phyloP scores from a whole-genome alignment of 2,329 filamentous ascomycete genomes.

The Colletotrichum tabaci region DNA sequence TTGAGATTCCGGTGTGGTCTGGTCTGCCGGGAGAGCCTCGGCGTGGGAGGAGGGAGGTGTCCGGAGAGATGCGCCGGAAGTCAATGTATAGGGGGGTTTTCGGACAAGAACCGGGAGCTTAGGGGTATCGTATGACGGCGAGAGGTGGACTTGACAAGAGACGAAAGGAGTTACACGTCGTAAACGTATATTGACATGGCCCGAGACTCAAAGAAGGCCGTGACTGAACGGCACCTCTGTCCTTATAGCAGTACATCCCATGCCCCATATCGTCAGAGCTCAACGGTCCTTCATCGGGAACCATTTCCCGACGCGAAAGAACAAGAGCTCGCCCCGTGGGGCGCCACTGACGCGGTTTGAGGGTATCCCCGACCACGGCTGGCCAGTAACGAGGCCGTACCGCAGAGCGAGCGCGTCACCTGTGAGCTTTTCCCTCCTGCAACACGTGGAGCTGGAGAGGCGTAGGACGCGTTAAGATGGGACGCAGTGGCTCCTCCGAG shows the following conservation, averaged over 20 bases:
- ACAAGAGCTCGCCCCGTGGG: slow-evolving; percentile 15
- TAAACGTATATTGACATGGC: background rate
- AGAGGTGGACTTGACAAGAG: background rate
- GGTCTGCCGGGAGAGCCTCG: background rate
- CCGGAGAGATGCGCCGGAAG: background rate
- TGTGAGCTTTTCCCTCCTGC: background rate
- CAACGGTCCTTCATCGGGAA: slow-evolving; percentile 12
- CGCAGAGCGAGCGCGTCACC: background rate
- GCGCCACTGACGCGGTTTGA: slow-evolving; percentile 18
- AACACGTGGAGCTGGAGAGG: slow-evolving; percentile 26
- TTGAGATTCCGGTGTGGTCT: background rate
- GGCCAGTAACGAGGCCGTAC: background rate
- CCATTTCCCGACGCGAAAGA: slow-evolving; percentile 21
- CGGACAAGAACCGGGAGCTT: background rate
- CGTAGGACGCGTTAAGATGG: background rate
- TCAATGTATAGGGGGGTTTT: background rate
- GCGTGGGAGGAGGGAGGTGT: no score
- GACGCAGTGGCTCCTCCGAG: no score
- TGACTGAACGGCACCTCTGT: background rate
- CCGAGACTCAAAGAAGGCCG: no score
- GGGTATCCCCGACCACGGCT: slow-evolving; percentile 2
- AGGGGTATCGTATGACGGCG: slow-evolving; percentile 1
- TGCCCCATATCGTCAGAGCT: background rate
- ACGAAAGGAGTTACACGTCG: background rate
- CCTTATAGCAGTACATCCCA: background rate